A percentile compares a stretch with the other conserved stretches of the same genome.
phyloP scores from a whole-genome alignment of 768 basidiomycete genomes.

The Leccinum uliginosum region DNA sequence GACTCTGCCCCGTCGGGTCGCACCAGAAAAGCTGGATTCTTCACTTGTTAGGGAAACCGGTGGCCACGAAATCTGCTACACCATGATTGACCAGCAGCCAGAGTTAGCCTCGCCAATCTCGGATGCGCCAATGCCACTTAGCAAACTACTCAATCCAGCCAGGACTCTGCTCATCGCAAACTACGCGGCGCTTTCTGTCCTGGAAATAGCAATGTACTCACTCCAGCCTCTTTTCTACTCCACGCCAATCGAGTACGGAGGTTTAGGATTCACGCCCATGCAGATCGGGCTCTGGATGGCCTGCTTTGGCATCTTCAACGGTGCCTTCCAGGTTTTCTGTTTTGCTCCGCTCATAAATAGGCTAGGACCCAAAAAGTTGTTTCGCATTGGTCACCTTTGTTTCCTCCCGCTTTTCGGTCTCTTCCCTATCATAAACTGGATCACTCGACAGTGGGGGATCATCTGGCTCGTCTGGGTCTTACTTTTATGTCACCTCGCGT shows the following conservation, averaged over 20 bases:
- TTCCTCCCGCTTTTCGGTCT: conserved; percentile 30
- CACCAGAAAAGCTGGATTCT: conserved; percentile 12
- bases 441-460: conserved; percentile 23
- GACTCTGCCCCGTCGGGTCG: conserved; percentile 13
- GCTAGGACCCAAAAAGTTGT: conserved; percentile 31
- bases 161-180: conserved; percentile 34
- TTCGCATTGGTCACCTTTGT: conserved; percentile 21
- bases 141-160: conserved; percentile 25
- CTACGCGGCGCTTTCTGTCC: conserved; percentile 34
- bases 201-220: conserved; percentile 32
- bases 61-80: conserved; percentile 11
- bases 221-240: conserved; percentile 39
- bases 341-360: conserved; percentile 30
- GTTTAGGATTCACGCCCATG: conserved; percentile 34
- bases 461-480: conserved; percentile 24
- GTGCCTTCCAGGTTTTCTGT: conserved; percentile 28
- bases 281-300: conserved; percentile 37
- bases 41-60: conserved; percentile 11
- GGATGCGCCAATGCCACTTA: conserved; percentile 24
- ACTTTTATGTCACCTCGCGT: conserved; percentile 22
- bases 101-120: neutral
- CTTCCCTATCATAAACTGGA: conserved; percentile 30
- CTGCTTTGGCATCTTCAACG: conserved; percentile 30
- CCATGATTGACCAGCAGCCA: conserved; percentile 9
- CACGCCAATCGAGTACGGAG: conserved; percentile 33